These are phyloP conservation scores for Cyclotella baltica DNA, from an alignment of 108 stramenopile genomes.

Conservation along the genomic window DNA sequence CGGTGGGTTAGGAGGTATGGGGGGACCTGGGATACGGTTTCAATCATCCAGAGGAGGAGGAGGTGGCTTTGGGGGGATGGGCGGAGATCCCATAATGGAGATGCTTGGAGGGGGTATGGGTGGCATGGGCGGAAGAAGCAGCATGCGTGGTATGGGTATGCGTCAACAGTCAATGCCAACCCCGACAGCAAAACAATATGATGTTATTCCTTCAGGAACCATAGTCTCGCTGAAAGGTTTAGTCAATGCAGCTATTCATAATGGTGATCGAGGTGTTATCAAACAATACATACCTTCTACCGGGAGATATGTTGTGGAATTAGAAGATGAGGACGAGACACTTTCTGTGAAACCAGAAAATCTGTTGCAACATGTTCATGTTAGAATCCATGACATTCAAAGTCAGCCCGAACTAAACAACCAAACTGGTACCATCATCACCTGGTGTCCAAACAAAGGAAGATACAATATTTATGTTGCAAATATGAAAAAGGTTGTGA, in stretches of 20 bases:
- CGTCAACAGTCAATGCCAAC: constrained; percentile 38
- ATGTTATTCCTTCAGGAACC: constrained; percentile 85
- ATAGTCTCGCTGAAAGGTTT: constrained; percentile 82
- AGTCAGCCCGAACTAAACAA: constrained; percentile 85
- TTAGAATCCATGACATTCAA: constrained; percentile 76
- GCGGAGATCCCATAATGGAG: constrained; percentile 44
- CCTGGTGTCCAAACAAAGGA: constrained; percentile 77
- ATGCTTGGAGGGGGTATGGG: constrained; percentile 59
- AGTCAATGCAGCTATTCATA: constrained; percentile 70
- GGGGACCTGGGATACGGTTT: constrained; percentile 50
- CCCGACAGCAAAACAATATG: constrained; percentile 61
- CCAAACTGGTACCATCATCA: constrained; percentile 78
- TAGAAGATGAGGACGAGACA: constrained; percentile 87
- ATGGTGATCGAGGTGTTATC: constrained; percentile 86
- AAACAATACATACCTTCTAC: constrained; percentile 67
- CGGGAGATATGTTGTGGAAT: constrained; percentile 73
- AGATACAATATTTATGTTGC: constrained; percentile 86
- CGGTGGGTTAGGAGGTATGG: constrained; percentile 67
- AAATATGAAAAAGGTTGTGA: constrained; percentile 64
- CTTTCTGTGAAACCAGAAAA: constrained; percentile 85
- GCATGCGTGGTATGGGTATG: constrained; percentile 41
- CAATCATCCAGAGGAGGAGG: constrained; percentile 40
- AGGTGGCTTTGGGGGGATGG: constrained; percentile 40
- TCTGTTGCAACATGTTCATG: constrained; percentile 86
- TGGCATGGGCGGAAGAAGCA: constrained; percentile 49